Evolutionary conservation across 2,329 filamentous ascomycete species (phyloP), one percentile per base, ranked within the genome.

Genomic region (Colletotrichum sp.): DNA sequence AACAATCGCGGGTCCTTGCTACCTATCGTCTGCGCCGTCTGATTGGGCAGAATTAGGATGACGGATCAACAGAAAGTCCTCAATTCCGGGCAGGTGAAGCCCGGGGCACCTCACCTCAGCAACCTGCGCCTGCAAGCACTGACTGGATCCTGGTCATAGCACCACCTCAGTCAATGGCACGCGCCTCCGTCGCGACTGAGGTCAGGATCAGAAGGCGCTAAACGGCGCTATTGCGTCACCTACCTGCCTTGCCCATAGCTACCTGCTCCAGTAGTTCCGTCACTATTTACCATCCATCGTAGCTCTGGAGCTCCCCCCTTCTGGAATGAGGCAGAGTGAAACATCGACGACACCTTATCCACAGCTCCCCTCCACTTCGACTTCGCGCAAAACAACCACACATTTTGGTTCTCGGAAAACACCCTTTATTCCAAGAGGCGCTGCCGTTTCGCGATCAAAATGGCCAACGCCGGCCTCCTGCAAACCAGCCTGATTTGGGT

Each of bases 401-500:
- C 60, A 52, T 24, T 8, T 14, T 48, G 24, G 18, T 52, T 28
- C 24, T 21, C 13, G 32, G 36, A 69, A 63, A 14, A 68, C 8
- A 34, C 30, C 28, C 10, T 16, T 28, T 18, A 8, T 36, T 68
- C 26, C 9, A 61, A 52, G 39, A 59, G 14, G 24, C 24, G 59
- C 32, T 57, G 60, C 64, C 28, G 59, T 26, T 52, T 24, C 34
- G 28, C 48, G 7, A 69, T 48, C 48, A 66, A 24, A 76, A 86
- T 86, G 84, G 85, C 85, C 78, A 78, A 84, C 81, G 88, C 89
- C 77, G 89, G 89, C 81, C 89, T 97, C 83, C 92, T 98, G 77
- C 96, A 98, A 84, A 94, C 94, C 71, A 95, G 95, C 82, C 90
- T 99, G 79, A 99, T 99, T 85, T 99, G 97, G 97, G 93, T 97